Evolutionary conservation across 2,329 filamentous ascomycete genomes (phyloP).

Genomic region (Penicillium sp.): DNA sequence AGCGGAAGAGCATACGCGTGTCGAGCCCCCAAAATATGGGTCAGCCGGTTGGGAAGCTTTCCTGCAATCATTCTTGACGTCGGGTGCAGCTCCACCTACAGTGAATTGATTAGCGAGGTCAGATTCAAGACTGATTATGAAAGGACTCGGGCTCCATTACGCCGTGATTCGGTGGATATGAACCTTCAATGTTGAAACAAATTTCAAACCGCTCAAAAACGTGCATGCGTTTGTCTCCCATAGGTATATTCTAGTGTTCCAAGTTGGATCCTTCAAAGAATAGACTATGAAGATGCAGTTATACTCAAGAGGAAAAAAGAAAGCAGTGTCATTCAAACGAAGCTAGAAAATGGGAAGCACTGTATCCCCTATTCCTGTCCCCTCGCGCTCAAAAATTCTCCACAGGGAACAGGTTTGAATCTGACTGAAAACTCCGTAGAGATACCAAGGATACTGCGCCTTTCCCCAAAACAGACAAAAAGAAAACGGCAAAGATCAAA

Average conservation of each 20-base stretch:
- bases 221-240: too few species aligned
- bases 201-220: too few species aligned
- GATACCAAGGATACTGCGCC: conserved; percentile 22
- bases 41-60: conserved; percentile 2
- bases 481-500: conserved; percentile 14
- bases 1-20: background rate
- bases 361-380: conserved; percentile 8
- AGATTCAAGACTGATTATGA: background rate
- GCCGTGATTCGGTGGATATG: background rate
- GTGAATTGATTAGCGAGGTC: background rate
- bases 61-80: background rate
- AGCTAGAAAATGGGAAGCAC: conserved; percentile 3
- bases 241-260: too few species aligned
- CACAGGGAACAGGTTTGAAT: conserved; percentile 8
- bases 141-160: background rate
- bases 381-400: conserved; percentile 7
- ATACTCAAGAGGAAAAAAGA: conserved; percentile 11
- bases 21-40: conserved; percentile 4
- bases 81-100: background rate
- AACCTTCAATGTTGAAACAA: too few species aligned
- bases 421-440: conserved; percentile 20
- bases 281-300: too few species aligned
- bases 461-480: conserved; percentile 21
- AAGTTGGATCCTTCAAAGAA: too few species aligned
- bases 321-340: conserved; percentile 17